Conservation (phyloP, 2,329 filamentous ascomycete species). For the Claviceps cyperi region DNA sequence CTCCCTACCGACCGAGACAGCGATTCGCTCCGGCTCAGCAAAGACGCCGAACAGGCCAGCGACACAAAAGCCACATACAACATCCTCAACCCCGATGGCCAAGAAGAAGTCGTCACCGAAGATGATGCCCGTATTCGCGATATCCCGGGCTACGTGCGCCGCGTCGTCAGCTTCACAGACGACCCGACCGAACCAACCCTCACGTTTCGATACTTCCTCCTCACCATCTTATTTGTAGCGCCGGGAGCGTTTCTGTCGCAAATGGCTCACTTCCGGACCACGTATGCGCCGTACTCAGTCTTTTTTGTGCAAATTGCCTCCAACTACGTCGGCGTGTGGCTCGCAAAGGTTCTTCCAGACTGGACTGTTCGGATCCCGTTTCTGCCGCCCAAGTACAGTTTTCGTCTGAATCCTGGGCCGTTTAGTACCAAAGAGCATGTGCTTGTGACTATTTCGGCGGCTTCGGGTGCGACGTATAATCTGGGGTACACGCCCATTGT, state of each 20-base stretch:
- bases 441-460: conserved; percentile 38
- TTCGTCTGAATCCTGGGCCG: conserved; percentile 40
- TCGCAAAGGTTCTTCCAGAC: conserved; percentile 34
- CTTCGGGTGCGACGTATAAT: conserved; percentile 37
- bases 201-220: conserved; percentile 45
- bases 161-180: conserved; percentile 42
- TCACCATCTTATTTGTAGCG: conserved; percentile 38
- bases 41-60: conserved; percentile 4
- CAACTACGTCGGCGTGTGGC: conserved; percentile 38
- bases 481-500: conserved; percentile 35
- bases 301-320: conserved; percentile 47
- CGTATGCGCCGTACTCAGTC: conserved; percentile 41
- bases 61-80: conserved; percentile 6
- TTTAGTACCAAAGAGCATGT: conserved; percentile 46
- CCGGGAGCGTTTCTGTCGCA: conserved; percentile 43
- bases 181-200: conserved; percentile 40
- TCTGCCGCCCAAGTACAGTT: conserved; percentile 24
- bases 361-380: conserved; percentile 32
- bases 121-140: conserved; percentile 37
- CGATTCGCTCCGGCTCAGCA: background rate
- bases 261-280: conserved; percentile 42
- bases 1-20: background rate
- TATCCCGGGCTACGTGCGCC: conserved; percentile 35
- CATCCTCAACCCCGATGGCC: conserved; percentile 9
- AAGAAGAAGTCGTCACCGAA: conserved; percentile 21